These are phyloP conservation scores for Suhomyces ambrosiae DNA, from an alignment of 1,139 yeast genomes.

Conservation along the genomic window DNA sequence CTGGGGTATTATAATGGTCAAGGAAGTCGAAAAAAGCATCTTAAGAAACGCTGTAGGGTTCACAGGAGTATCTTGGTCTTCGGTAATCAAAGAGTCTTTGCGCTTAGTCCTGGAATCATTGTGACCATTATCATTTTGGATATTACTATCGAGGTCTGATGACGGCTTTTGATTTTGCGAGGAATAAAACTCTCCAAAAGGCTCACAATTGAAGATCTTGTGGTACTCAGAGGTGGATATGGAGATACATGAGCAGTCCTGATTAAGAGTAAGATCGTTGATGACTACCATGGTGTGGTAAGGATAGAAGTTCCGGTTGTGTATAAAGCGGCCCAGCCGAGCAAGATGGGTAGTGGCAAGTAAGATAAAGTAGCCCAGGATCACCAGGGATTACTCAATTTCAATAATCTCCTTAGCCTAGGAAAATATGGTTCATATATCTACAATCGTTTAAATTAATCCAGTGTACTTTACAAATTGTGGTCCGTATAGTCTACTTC, in stretches of 20 bases:
- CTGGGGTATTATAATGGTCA: conserved; percentile 62
- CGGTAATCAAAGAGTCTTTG: neutral
- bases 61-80: conserved; percentile 1
- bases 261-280: conserved; percentile 47
- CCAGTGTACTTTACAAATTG: too few relatives aligned
- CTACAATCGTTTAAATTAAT: too few relatives aligned
- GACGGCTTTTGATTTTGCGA: conserved; percentile 7
- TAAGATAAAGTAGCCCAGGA: too few relatives aligned
- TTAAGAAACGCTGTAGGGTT: conserved; percentile 44
- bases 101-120: neutral
- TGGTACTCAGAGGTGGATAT: conserved; percentile 38
- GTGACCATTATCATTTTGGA: neutral
- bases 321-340: neutral
- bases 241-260: conserved; percentile 46
- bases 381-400: too few relatives aligned
- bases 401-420: too few relatives aligned
- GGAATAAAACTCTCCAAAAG: conserved; percentile 49
- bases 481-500: too few relatives aligned
- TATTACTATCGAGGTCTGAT: neutral
- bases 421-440: too few relatives aligned
- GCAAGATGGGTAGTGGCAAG: too few relatives aligned
- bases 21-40: conserved; percentile 71
- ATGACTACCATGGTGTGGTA: conserved; percentile 22
- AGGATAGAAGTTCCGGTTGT: neutral
- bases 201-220: conserved; percentile 49